Evolutionary conservation across 2,329 filamentous ascomycete genomes (phyloP).

Genomic region (Teratosphaeria gauchensis): DNA sequence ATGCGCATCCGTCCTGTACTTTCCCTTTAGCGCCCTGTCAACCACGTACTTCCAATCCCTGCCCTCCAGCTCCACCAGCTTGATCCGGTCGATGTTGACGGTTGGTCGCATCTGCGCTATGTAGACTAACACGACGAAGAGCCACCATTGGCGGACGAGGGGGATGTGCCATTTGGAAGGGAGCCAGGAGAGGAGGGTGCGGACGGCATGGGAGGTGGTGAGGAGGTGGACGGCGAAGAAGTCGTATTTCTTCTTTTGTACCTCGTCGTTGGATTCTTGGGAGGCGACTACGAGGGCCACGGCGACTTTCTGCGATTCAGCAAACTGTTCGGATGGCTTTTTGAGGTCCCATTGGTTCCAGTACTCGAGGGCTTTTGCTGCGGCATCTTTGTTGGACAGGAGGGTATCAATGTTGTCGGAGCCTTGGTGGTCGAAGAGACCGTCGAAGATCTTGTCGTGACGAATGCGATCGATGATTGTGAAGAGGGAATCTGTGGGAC

Average conservation of each 20-base stretch:
- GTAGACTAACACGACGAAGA: slow-evolving; percentile 70
- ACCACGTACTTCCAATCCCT: slow-evolving; percentile 71
- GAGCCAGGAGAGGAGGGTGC: slow-evolving; percentile 72
- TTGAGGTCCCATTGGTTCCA: slow-evolving; percentile 79
- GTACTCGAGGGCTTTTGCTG: slow-evolving; percentile 67
- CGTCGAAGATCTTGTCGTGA: slow-evolving; percentile 60
- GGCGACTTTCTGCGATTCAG: slow-evolving; percentile 53
- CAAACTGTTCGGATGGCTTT: slow-evolving; percentile 60
- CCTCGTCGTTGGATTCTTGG: slow-evolving; percentile 21
- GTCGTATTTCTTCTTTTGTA: slow-evolving; percentile 54
- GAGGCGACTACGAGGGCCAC: slow-evolving; percentile 50
- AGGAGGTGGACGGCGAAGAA: slow-evolving; percentile 76
- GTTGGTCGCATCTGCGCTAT: slow-evolving; percentile 63
- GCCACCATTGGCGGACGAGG: slow-evolving; percentile 81
- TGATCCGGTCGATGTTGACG: slow-evolving; percentile 57
- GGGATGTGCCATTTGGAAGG: slow-evolving; percentile 62
- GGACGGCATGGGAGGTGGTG: slow-evolving; percentile 76
- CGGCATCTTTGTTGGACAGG: slow-evolving; percentile 60
- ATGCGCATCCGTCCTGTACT: slow-evolving; percentile 64
- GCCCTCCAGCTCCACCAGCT: slow-evolving; percentile 48
- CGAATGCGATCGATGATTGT: slow-evolving; percentile 63
- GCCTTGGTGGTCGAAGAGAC: slow-evolving; percentile 50
- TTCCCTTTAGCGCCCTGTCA: slow-evolving; percentile 58
- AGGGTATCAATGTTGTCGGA: slow-evolving; percentile 56
- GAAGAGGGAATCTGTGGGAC: slow-evolving; percentile 51